Evolutionary conservation across 2,329 filamentous ascomycete genomes (phyloP).

Genomic region (Microdochium nivale): DNA sequence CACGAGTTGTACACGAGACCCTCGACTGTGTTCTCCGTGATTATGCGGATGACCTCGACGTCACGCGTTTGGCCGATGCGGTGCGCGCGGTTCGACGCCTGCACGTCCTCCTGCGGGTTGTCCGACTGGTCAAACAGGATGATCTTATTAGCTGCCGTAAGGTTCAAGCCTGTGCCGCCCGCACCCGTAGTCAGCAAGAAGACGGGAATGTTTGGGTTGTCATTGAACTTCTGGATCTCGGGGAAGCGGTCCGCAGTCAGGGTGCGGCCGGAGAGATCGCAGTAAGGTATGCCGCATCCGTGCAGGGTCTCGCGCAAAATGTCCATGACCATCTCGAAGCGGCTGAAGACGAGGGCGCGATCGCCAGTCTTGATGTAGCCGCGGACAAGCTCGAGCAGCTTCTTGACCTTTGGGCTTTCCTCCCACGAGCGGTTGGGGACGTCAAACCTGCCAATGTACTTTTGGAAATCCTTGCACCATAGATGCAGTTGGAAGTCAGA

Average conservation of each 20-base stretch:
- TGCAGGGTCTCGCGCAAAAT: constrained; percentile 79
- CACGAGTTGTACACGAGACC: constrained; percentile 89
- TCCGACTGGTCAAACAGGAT: constrained; percentile 96
- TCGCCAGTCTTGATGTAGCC: constrained; percentile 74
- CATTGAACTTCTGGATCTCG: constrained; percentile 80
- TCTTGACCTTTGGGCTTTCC: constrained; percentile 74
- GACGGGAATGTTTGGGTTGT: constrained; percentile 68
- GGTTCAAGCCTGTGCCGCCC: constrained; percentile 93
- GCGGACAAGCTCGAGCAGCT: constrained; percentile 65
- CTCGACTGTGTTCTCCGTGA: constrained; percentile 77
- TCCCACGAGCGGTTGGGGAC: constrained; percentile 44
- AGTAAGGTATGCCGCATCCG: constrained; percentile 63
- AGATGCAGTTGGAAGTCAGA: constrained; percentile 59
- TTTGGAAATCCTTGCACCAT: constrained; percentile 52
- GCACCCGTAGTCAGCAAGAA: constrained; percentile 92
- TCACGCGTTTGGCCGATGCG: constrained; percentile 84
- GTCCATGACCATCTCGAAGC: constrained; percentile 87
- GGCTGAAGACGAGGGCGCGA: constrained; percentile 82
- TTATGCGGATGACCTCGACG: constrained; percentile 82
- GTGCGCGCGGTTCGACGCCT: constrained; percentile 94
- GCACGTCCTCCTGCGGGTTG: constrained; percentile 97
- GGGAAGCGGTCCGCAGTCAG: constrained; percentile 76
- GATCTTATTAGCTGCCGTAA: constrained; percentile 94
- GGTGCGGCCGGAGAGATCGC: constrained; percentile 79
- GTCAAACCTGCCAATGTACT: constrained; percentile 44